Conservation (phyloP, 768 basidiomycete species). For the Imleria badia region DNA sequence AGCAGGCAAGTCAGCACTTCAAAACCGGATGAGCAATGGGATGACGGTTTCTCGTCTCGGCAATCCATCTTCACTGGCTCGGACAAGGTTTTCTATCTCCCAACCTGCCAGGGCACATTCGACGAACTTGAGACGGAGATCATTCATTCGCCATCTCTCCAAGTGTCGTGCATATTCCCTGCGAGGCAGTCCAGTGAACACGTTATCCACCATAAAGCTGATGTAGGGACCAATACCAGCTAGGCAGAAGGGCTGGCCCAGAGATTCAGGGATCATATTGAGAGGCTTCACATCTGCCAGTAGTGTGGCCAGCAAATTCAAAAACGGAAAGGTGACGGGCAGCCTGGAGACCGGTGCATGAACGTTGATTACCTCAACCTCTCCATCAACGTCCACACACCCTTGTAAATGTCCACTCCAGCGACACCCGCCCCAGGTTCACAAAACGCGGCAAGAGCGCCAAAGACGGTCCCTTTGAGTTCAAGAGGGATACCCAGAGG, state of each 20-base stretch:
- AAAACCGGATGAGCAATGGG: slow-evolving; percentile 70
- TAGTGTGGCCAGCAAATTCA: slow-evolving; percentile 77
- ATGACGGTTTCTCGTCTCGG: slow-evolving; percentile 53
- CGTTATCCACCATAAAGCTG: slow-evolving; percentile 89
- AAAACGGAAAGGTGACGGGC: slow-evolving; percentile 90
- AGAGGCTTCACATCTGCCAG: slow-evolving; percentile 61
- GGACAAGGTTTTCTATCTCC: slow-evolving; percentile 74
- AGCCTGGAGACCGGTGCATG: no score
- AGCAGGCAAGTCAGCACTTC: slow-evolving; percentile 80
- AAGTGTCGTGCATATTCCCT: no score
- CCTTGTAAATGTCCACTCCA: no score
- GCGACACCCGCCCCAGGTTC: no score
- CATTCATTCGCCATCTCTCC: no score
- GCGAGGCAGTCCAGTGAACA: slow-evolving; percentile 74
- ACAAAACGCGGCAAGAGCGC: no score
- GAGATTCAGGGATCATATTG: slow-evolving; percentile 74
- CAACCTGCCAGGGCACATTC: slow-evolving; percentile 83
- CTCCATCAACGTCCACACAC: no score
- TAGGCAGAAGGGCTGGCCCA: slow-evolving; percentile 78
- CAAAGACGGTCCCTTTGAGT: no score
- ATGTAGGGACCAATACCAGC: no score
- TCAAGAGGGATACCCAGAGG: no score
- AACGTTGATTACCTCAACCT: no score
- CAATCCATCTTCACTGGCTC: slow-evolving; percentile 49
- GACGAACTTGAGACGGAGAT: no score